Base-by-base conservation (phyloP, 495 filamentous ascomycete species). In the Xylaria castorea region DNA sequence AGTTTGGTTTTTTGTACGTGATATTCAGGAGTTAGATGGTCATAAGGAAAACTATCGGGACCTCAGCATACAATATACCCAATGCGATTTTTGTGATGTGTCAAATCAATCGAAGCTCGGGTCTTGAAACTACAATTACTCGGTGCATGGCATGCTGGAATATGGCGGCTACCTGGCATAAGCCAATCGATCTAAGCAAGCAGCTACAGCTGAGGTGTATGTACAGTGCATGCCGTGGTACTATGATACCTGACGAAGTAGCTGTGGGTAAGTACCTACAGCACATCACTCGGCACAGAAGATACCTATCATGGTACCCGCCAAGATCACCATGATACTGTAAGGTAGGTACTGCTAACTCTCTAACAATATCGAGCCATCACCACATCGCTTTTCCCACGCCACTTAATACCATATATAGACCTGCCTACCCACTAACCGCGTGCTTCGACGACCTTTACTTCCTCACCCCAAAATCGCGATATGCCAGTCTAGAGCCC, bases 401-500 rank as follows among this genome's bases (percentile, higher is more conserved):
- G 58, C 58, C 53, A 57, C 53, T 18, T 32, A 22, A 11, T 7
- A 53, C 51, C 11, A 0, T 60, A 60, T 16, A 1, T 55, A 51
- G 11, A 32, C 53, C 27, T 57, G 27, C 5, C 25, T 12, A 25
- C 53, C 14, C 25, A 38, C 30, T 58, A 30, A 20, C 55, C 34
- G 20, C 58, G 32, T 16, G 18, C 27, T 27, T 40, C 38, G 44
- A 50, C 55, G 27, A 50, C 14, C 68, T 50, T 55, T 5, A 14
- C 38, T 69, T 48, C 4, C 48, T 42, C 27, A 44, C 32, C 8
- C 5, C 20, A 9, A 22, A 18, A 22, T 57, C 50, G n/a, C 57
- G 68, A 75, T 38, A 79, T 78, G 76, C 68, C 48, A 76, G 55
- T 55, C 70, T 67, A 36, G 65, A 44, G 61, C 60, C 38, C 57